Conservation (phyloP, 805 yeast species). For the Zygosaccharomyces lentus region DNA sequence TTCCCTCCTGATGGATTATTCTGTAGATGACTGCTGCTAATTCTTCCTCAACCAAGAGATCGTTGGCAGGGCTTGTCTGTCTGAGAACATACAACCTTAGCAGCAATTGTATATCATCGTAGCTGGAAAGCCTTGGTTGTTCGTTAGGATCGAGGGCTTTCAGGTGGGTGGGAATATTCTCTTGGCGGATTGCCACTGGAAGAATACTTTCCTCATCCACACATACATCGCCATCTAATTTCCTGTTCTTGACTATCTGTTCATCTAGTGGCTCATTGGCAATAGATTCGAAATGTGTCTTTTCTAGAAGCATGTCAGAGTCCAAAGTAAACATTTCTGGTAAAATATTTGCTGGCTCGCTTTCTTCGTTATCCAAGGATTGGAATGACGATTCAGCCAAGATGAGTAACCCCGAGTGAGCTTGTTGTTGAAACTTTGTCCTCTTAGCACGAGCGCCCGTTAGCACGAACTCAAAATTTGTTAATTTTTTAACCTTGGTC, state of each 20-base stretch:
- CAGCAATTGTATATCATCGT: conserved; percentile 72
- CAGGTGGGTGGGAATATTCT: conserved; percentile 56
- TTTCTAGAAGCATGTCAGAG: conserved; percentile 75
- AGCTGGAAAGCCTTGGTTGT: conserved; percentile 67
- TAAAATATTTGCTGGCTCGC: conserved; percentile 13
- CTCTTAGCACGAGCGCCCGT: conserved; percentile 88
- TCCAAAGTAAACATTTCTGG: conserved; percentile 62
- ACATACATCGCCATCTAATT: conserved; percentile 36
- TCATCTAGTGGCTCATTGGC: conserved; percentile 46
- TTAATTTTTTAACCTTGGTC: conserved; percentile 51
- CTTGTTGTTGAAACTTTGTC: conserved; percentile 72
- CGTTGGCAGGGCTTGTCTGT: conserved; percentile 67
- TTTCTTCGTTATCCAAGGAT: conserved; percentile 13
- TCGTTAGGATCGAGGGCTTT: conserved; percentile 66
- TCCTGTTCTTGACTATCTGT: conserved; percentile 38
- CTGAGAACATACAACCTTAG: conserved; percentile 59
- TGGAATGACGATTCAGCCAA: conserved; percentile 53
- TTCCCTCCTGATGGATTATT: conserved; percentile 48
- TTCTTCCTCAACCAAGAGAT: conserved; percentile 75
- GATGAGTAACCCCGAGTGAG: conserved; percentile 70
- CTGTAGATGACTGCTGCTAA: conserved; percentile 71
- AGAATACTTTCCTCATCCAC: conserved; percentile 45
- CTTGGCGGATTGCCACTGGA: conserved; percentile 59
- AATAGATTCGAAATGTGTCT: conserved; percentile 61
- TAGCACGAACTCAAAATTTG: conserved; percentile 58